Evolutionary conservation across 768 basidiomycete species (phyloP).

Genomic region (Lentinula aciculospora): DNA sequence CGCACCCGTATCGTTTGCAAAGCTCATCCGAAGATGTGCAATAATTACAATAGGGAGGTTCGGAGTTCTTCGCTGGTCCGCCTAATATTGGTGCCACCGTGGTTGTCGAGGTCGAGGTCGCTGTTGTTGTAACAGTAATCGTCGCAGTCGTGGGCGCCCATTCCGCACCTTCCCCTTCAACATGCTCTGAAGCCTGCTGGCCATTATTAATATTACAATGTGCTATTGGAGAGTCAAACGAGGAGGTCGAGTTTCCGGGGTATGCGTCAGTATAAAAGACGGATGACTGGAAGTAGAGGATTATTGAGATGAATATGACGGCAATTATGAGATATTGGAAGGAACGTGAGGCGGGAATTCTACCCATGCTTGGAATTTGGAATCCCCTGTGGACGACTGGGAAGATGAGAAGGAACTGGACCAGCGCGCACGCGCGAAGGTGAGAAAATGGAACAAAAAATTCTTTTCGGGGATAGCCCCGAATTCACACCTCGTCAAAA

Average conservation of each 20-base stretch:
- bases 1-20: slow-evolving; percentile 2
- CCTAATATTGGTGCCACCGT: too few relatives aligned
- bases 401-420: not conserved
- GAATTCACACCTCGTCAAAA: too few relatives aligned
- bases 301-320: not conserved
- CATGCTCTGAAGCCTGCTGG: not conserved
- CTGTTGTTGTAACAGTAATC: not conserved
- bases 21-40: slow-evolving; percentile 1
- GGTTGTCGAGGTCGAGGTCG: not conserved
- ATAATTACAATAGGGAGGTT: not conserved
- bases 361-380: not conserved
- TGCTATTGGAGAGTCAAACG: not conserved
- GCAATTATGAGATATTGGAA: not conserved
- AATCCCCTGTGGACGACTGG: not conserved
- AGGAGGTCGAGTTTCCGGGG: not conserved
- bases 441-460: not conserved
- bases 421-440: not conserved
- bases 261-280: not conserved
- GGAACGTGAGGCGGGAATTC: not conserved
- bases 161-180: not conserved
- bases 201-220: not conserved
- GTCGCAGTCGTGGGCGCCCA: not conserved
- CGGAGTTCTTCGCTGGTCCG: not conserved
- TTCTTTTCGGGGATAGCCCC: too few relatives aligned
- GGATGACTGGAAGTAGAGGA: not conserved